Evolutionary conservation across 768 basidiomycete genomes (phyloP).

Genomic region (Collybia sordida): DNA sequence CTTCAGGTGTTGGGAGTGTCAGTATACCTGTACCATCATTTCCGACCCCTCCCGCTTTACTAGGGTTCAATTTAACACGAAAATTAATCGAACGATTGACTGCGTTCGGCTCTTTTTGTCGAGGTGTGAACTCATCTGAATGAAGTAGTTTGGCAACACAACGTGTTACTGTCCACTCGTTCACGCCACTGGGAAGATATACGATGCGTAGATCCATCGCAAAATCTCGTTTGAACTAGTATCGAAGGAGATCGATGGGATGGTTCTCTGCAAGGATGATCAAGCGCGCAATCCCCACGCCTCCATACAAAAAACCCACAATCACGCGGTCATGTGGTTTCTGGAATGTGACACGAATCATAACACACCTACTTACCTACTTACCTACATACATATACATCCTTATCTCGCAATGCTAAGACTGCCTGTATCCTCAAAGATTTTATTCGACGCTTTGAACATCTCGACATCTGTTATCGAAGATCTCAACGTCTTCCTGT

Average conservation of each 20-base stretch:
- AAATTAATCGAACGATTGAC: conserved; percentile 55
- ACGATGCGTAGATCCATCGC: conserved; percentile 38
- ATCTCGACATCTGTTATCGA: no score
- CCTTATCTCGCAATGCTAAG: no score
- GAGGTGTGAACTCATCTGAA: conserved; percentile 44
- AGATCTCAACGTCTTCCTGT: no score
- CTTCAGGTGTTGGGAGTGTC: conserved; percentile 32
- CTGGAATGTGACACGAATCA: no score
- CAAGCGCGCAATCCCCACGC: no score
- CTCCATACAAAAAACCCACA: no score
- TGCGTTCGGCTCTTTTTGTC: conserved; percentile 24
- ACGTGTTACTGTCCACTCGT: conserved; percentile 56
- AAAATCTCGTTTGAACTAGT: conserved; percentile 5
- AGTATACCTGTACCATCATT: conserved; percentile 55
- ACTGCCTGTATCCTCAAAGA: no score
- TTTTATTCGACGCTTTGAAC: no score
- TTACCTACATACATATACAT: no score
- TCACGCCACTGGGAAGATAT: conserved; percentile 39
- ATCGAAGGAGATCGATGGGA: conserved; percentile 3
- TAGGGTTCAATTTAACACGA: conserved; percentile 49
- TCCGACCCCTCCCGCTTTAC: conserved; percentile 44
- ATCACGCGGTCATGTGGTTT: no score
- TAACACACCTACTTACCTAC: no score
- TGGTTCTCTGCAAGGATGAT: background rate
- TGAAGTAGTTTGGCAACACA: conserved; percentile 59